These are phyloP conservation scores for Trichoderma parareesei DNA, from an alignment of 495 filamentous ascomycete genomes.

Conservation along the genomic window DNA sequence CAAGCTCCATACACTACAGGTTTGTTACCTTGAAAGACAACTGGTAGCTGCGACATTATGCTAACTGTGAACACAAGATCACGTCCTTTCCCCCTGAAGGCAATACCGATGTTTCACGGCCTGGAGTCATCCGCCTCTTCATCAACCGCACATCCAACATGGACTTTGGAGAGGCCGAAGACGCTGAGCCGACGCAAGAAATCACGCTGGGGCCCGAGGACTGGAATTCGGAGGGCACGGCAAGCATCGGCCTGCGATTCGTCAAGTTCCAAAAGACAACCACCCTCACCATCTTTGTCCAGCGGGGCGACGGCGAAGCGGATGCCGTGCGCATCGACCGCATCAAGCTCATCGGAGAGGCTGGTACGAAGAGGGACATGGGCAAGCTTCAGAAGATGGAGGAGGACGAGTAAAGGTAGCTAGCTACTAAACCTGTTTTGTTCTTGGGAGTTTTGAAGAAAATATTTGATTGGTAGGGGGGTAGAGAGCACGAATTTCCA, in stretches of 20 bases:
- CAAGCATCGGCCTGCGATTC: slow-evolving; percentile 73
- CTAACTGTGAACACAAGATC: slow-evolving; percentile 41
- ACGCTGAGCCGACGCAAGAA: slow-evolving; percentile 66
- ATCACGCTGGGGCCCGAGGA: slow-evolving; percentile 64
- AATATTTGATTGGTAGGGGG: neutral
- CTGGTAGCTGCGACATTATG: neutral
- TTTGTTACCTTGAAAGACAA: slow-evolving; percentile 16
- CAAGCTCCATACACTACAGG: slow-evolving; percentile 80
- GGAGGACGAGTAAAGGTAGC: slow-evolving; percentile 57
- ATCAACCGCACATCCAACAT: slow-evolving; percentile 80
- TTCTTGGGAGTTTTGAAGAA: neutral
- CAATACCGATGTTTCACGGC: slow-evolving; percentile 70
- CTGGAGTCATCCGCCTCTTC: slow-evolving; percentile 77
- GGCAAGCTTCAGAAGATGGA: slow-evolving; percentile 95
- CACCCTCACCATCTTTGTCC: slow-evolving; percentile 80
- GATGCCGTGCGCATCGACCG: slow-evolving; percentile 86
- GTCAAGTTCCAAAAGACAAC: slow-evolving; percentile 96
- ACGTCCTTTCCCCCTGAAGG: slow-evolving; percentile 70
- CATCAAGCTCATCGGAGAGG: slow-evolving; percentile 78
- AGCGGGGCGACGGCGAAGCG: slow-evolving; percentile 74
- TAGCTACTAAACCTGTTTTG: neutral
- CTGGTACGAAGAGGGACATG: slow-evolving; percentile 85
- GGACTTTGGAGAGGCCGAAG: slow-evolving; percentile 92
- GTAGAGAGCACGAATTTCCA: no score
- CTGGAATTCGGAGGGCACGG: slow-evolving; percentile 89